A percentile compares a stretch with the other conserved stretches of the same genome.
phyloP scores from a whole-genome alignment of 2,329 filamentous ascomycete species.

The Ascomycota sp. region DNA sequence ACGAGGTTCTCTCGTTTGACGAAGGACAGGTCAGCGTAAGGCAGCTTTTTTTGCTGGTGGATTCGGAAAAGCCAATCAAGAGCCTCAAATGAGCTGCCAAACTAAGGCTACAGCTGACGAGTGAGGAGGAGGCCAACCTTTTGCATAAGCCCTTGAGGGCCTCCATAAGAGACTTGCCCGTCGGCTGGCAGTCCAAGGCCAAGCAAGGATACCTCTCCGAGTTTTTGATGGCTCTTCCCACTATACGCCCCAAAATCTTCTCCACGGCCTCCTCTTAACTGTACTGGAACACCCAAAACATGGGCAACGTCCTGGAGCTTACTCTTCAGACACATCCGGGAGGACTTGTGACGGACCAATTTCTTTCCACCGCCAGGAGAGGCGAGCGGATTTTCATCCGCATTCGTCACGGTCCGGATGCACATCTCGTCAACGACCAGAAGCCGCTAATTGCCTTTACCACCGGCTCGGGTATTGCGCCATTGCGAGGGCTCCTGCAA shows the following conservation, averaged over 20 bases:
- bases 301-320: constrained; percentile 1
- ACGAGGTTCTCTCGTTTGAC: constrained; percentile 1
- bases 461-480: constrained; percentile 1
- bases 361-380: not conserved
- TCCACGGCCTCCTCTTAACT: constrained; percentile 1
- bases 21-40: not conserved
- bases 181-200: not conserved
- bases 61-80: constrained; percentile 1
- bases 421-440: not conserved
- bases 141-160: not conserved
- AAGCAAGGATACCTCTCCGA: not conserved
- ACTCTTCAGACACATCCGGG: constrained; percentile 1
- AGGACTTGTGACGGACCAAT: constrained; percentile 1
- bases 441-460: constrained; percentile 1
- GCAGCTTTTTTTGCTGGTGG: constrained; percentile 1
- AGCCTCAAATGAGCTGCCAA: constrained; percentile 1
- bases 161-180: not conserved
- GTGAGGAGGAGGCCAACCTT: not conserved
- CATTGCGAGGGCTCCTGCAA: constrained; percentile 1
- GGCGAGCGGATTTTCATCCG: not conserved
- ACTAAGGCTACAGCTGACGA: not conserved
- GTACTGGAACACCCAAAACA: constrained; percentile 1
- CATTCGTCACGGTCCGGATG: constrained; percentile 1
- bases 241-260: constrained; percentile 1
- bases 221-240: constrained; percentile 1